A percentile compares a stretch with the other conserved stretches of the same genome.
Evolutionary conservation across 2,329 filamentous ascomycete genomes (phyloP).

Genomic region (Colletotrichum falcatum): DNA sequence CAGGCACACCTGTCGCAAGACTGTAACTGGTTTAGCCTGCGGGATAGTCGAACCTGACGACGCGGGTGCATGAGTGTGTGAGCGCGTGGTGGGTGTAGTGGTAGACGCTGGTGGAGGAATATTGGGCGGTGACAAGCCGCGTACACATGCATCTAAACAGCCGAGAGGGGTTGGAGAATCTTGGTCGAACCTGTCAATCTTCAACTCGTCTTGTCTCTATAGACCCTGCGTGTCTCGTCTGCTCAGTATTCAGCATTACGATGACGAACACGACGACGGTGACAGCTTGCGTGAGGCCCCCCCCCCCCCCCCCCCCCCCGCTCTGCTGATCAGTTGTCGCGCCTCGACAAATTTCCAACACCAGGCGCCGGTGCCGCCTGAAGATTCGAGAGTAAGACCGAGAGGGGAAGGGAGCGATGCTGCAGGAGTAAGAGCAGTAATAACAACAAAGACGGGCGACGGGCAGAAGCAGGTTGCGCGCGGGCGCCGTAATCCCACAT

Average conservation of each 20-base stretch:
- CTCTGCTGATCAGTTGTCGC: not conserved
- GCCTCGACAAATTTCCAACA: constrained; percentile 13
- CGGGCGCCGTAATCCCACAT: constrained; percentile 1
- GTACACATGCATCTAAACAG: not conserved
- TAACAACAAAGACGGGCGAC: not conserved
- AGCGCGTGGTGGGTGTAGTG: not conserved
- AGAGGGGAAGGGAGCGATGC: not conserved
- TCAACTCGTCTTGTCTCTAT: not conserved
- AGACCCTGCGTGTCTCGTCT: not conserved
- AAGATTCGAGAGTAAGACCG: constrained; percentile 1
- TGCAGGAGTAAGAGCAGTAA: not conserved
- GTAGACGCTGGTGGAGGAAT: not conserved
- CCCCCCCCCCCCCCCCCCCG: no score
- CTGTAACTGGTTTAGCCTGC: not conserved
- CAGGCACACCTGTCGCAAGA: not conserved
- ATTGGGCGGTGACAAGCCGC: not conserved
- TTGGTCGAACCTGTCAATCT: constrained; percentile 28
- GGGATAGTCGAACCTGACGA: constrained; percentile 4
- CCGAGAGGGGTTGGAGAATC: not conserved
- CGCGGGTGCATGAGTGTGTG: not conserved
- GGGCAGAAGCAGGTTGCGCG: not conserved
- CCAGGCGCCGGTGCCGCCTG: constrained; percentile 36
- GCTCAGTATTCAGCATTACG: not conserved
- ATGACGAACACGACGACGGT: not conserved
- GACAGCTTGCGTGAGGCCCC: not conserved